Evolutionary conservation across 1,284 basidiomycete genomes (phyloP), one percentile per base, ranked within the genome.

Genomic region (Leccinum fallax): DNA sequence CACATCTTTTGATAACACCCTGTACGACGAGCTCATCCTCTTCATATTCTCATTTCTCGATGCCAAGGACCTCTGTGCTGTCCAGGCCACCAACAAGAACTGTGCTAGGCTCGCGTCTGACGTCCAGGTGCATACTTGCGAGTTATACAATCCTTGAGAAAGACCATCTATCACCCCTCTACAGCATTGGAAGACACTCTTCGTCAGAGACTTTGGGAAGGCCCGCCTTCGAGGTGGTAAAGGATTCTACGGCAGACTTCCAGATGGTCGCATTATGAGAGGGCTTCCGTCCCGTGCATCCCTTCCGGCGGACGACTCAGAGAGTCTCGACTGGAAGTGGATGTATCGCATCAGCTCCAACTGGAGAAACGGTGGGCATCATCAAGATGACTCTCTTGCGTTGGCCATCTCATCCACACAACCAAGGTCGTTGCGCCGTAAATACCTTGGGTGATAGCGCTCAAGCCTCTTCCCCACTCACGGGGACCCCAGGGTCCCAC

Each of bases 331-430:
- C 68, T 93, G 90, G 90, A 91, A 90, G 74, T 89, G 85, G 84
- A 92, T 92, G 89, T 92, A 91, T 74, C 83, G 89, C 57, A 89
- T 92, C 64, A 91, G 88, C 69, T 84, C 84, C 8, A 92, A 93
- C 66, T 93, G 91, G 90, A 81, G 83, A 71, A 89, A 77, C 74
- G 90, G 90, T 91, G 69, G 66, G 80, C 83, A 64, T 69, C 49
- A 58, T 63, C 61, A 53, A 63, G 60, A 46, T 62, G 21, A 58
- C 54, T 63, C 55, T 67, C 40, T 61, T 61, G 16, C 57, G 28
- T 58, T 63, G 61, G 61, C 59, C 30, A 52, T 69, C 65, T 69
- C 59, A 69, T 69, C 64, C 63, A 65, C 60, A 30, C 57, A 38
- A 65, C 61, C 58, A 66, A 75, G 74, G 74, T 61, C 74, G 74